Percentiles rank a stretch among this genome's conserved stretches.
Evolutionary conservation across 331 rosid species (phyloP).

Genomic region (Spiraea crenata): DNA sequence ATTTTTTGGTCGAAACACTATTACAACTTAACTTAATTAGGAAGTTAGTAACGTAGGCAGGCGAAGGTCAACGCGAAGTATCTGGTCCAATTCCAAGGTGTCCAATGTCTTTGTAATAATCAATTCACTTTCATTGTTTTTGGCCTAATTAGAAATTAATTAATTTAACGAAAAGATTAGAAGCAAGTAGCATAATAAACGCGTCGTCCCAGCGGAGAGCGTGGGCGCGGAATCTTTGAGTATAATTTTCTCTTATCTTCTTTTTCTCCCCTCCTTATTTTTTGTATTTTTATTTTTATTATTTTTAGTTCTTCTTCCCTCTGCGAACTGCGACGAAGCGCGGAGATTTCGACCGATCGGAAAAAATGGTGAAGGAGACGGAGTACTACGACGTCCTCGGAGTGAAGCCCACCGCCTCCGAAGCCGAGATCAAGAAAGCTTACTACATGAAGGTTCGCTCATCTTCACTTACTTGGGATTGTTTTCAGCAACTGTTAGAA

Average conservation of each 20-base stretch:
- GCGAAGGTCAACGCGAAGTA: neutral
- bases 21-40: neutral
- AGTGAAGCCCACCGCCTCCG: slow-evolving; percentile 80
- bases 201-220: neutral
- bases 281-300: neutral
- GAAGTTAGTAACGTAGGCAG: neutral
- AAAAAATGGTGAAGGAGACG: slow-evolving; percentile 93
- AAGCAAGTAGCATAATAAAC: neutral
- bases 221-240: neutral
- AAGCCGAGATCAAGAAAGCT: slow-evolving; percentile 95
- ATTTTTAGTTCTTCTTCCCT: neutral
- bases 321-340: neutral
- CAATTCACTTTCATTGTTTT: neutral
- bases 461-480: neutral
- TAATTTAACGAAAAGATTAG: neutral
- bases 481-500: neutral
- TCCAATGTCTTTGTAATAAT: neutral
- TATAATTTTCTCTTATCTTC: slow-evolving; percentile 7
- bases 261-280: neutral
- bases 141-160: neutral
- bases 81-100: no score
- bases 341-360: slow-evolving; percentile 24
- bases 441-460: slow-evolving; percentile 79
- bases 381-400: slow-evolving; percentile 95
- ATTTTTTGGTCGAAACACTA: no score